Conservation (phyloP, 768 basidiomycete genomes). For the Leccinum uliginosum region DNA sequence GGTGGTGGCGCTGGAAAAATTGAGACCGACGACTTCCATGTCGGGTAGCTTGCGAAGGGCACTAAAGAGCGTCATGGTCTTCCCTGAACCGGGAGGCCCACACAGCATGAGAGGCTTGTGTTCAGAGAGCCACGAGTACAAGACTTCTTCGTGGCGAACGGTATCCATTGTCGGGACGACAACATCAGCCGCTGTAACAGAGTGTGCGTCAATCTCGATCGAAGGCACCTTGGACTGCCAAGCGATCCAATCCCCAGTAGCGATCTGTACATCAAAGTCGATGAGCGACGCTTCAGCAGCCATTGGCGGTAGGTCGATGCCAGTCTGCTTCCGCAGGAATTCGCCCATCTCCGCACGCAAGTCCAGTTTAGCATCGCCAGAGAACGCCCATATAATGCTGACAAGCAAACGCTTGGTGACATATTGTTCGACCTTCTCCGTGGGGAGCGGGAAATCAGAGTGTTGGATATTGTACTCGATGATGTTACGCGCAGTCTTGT, state of each 20-base stretch:
- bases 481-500: conserved; percentile 91
- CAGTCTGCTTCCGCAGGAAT: conserved; percentile 78
- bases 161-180: conserved; percentile 99
- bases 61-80: conserved; percentile 99
- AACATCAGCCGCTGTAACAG: conserved; percentile 92
- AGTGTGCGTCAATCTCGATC: conserved; percentile 95
- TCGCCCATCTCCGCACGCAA: conserved; percentile 86
- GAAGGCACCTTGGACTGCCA: conserved; percentile 93
- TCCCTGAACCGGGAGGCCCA: conserved; percentile 99
- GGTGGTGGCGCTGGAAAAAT: conserved; percentile 98
- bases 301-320: conserved; percentile 83
- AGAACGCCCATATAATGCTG: conserved; percentile 96
- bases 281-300: conserved; percentile 77
- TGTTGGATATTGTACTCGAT: conserved; percentile 95
- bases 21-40: conserved; percentile 98
- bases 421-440: conserved; percentile 86
- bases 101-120: conserved; percentile 98
- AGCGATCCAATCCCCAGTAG: conserved; percentile 80
- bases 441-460: conserved; percentile 85
- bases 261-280: conserved; percentile 91
- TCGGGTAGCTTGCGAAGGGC: conserved; percentile 96
- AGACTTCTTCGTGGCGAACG: conserved; percentile 95
- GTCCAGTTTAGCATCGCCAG: conserved; percentile 92
- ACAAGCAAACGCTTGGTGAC: conserved; percentile 85
- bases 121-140: conserved; percentile 98